Conservation (phyloP, 2,329 filamentous ascomycete genomes). For the Penicillium glabrum region DNA sequence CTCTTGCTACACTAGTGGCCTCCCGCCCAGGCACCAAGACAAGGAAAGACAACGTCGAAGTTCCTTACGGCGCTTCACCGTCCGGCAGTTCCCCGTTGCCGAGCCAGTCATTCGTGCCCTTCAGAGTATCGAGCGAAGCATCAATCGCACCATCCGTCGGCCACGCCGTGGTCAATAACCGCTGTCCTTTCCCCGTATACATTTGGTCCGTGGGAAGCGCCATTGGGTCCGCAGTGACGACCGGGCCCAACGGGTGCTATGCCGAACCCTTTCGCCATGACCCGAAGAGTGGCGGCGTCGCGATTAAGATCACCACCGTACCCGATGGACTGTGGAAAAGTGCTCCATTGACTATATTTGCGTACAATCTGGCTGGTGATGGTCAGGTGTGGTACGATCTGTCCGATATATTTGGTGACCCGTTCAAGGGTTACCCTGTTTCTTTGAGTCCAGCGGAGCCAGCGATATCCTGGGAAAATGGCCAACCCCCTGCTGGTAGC, state of each 20-base stretch:
- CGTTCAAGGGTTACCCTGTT: slow-evolving; percentile 35
- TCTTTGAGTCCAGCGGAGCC: slow-evolving; percentile 21
- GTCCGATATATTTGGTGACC: slow-evolving; percentile 46
- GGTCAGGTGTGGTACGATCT: slow-evolving; percentile 43
- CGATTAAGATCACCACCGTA: slow-evolving; percentile 42
- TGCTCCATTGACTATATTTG: slow-evolving; percentile 42
- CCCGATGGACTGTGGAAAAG: slow-evolving; percentile 34
- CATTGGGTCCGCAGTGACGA: slow-evolving; percentile 20
- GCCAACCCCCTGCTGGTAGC: slow-evolving; percentile 33
- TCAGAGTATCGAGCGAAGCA: neutral
- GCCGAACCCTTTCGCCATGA: slow-evolving; percentile 38
- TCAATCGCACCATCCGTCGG: slow-evolving; percentile 20
- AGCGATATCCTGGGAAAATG: slow-evolving; percentile 32
- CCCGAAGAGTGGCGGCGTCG: slow-evolving; percentile 38
- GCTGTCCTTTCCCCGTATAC: slow-evolving; percentile 34
- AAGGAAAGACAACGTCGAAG: neutral
- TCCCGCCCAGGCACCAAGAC: neutral
- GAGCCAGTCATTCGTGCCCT: neutral
- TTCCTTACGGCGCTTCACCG: neutral
- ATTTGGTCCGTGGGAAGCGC: slow-evolving; percentile 39
- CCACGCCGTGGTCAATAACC: slow-evolving; percentile 35
- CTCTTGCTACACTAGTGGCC: neutral
- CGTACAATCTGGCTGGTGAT: slow-evolving; percentile 36
- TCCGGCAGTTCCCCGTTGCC: neutral
- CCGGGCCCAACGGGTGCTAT: slow-evolving; percentile 30